Evolutionary conservation across 2,329 filamentous ascomycete genomes (phyloP), one percentile per base, ranked within the genome.

Genomic region (Microsporum audouinii): DNA sequence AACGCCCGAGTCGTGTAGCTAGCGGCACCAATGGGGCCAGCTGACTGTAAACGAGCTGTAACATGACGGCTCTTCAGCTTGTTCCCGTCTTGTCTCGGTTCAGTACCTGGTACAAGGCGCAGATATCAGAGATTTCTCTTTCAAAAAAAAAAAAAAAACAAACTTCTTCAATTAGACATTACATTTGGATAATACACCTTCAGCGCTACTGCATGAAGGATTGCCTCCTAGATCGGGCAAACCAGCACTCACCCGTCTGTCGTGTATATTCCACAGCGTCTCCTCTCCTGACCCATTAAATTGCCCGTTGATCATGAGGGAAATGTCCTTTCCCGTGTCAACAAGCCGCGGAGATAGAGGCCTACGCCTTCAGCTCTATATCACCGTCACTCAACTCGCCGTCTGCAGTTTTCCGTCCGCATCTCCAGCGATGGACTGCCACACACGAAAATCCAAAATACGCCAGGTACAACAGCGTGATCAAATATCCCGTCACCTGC

Each of bases 401-500:
- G 49, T 53, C 31, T 8, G 10, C 31, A 27, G 27, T 27, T 14
- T 33, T 47, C 31, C 33, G 29, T 10, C 17, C 55, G 4, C 6
- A 51, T 2, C 43, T 49, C 61, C 61, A 63, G 1, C n/a, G 27
- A 53, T 63, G 59, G 7, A 55, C 38, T 27, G 49, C 49, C 27
- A 36, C 45, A n/a, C n/a, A 23, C 14, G 61, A 29, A 33, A 51
- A 51, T n/a, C 31, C 58, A 23, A 53, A 39, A 27, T 62, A 62
- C 12, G 29, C 58, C 33, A 60, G n/a, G 51, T 63, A 63, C 34
- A 63, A 14, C 27, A 63, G 17, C 31, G 41, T 33, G 29, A 63
- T 29, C 29, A 51, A 14, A 34, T 58, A 63, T 31, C 34, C 51
- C 10, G 51, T n/a, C 14, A 39, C 61, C 34, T 57, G 31, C 5